phyloP scores from a whole-genome alignment of 345 rosid species.

The Aquilaria sinensis region DNA sequence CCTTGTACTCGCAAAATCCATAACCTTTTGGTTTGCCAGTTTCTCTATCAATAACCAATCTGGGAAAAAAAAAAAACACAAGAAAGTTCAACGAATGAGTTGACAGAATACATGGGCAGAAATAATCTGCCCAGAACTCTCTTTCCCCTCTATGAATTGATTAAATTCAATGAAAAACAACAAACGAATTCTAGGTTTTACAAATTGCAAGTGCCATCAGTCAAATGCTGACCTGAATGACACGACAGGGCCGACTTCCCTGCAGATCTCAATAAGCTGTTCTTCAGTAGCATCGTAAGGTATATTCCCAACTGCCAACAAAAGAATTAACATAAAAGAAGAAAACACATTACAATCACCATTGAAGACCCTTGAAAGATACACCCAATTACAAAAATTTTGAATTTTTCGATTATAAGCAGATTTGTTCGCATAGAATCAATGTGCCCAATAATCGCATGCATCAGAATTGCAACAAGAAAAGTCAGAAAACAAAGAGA shows the following conservation, averaged over 20 bases:
- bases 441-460: not conserved
- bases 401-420: not conserved
- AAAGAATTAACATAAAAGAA: slow-evolving; percentile 1
- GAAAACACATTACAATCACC: not conserved
- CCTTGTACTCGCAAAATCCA: slow-evolving; percentile 98
- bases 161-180: not conserved
- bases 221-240: slow-evolving; percentile 72
- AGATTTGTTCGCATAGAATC: not conserved
- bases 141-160: not conserved
- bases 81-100: not conserved
- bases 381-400: not conserved
- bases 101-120: not conserved
- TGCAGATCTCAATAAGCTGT: slow-evolving; percentile 91
- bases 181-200: slow-evolving; percentile 5
- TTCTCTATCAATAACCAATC: slow-evolving; percentile 92
- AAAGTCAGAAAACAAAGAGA: not conserved
- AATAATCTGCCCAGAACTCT: not conserved
- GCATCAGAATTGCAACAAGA: slow-evolving; percentile 4
- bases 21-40: slow-evolving; percentile 99
- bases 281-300: slow-evolving; percentile 98
- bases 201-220: not conserved
- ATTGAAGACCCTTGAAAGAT: not conserved
- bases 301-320: slow-evolving; percentile 84
- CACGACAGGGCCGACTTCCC: slow-evolving; percentile 97
- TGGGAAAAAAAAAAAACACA: slow-evolving; percentile 27